These are phyloP conservation scores for Lactifluus subvellereus DNA, from an alignment of 768 basidiomycete genomes.

Conservation along the genomic window DNA sequence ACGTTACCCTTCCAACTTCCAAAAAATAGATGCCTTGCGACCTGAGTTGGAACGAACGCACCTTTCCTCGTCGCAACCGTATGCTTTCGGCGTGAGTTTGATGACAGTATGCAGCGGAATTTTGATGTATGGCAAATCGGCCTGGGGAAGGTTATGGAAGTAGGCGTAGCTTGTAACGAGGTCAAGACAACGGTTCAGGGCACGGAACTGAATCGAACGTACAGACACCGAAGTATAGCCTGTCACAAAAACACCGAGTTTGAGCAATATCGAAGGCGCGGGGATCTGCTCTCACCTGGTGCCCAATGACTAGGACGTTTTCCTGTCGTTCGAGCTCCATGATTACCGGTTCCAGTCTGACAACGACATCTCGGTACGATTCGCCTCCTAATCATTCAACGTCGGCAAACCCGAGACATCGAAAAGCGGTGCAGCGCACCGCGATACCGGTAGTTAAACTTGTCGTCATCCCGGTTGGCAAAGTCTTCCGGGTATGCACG, in stretches of 20 bases:
- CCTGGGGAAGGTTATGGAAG: conserved; percentile 88
- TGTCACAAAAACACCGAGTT: conserved; percentile 26
- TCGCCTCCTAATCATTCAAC: conserved; percentile 55
- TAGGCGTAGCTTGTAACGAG: conserved; percentile 74
- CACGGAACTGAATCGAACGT: conserved; percentile 28
- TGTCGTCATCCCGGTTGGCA: conserved; percentile 96
- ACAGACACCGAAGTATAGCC: conserved; percentile 79
- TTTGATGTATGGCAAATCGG: conserved; percentile 95
- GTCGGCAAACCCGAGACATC: neutral
- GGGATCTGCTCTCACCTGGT: conserved; percentile 53
- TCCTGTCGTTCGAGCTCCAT: conserved; percentile 99
- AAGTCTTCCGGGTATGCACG: conserved; percentile 97
- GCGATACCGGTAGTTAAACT: conserved; percentile 98
- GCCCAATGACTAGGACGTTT: conserved; percentile 94
- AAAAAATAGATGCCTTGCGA: neutral
- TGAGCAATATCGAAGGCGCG: neutral
- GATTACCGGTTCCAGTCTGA: conserved; percentile 93
- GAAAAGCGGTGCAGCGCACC: conserved; percentile 35
- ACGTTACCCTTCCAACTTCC: neutral
- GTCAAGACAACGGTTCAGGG: neutral
- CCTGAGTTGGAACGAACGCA: conserved; percentile 28
- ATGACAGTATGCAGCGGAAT: conserved; percentile 97
- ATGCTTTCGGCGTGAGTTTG: conserved; percentile 96
- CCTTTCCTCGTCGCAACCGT: conserved; percentile 98
- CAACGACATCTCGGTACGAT: conserved; percentile 95